These are phyloP conservation scores for Capillidium rhysosporum DNA, from an alignment of 371 early-diverging fungal genomes.

Conservation along the genomic window DNA sequence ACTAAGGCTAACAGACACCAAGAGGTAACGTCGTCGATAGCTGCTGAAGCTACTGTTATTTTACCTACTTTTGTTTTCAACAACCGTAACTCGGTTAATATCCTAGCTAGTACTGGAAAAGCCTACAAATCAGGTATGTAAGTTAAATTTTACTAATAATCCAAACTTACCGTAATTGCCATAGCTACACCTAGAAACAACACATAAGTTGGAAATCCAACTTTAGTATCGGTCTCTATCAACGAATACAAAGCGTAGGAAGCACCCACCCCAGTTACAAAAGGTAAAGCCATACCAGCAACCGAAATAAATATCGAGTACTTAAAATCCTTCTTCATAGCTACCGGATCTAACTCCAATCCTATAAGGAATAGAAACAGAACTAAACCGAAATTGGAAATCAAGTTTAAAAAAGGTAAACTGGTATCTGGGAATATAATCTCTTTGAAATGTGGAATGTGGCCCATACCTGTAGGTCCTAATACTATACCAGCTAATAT, in stretches of 20 bases:
- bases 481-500: constrained; percentile 55
- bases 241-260: constrained; percentile 41
- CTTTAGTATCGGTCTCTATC: constrained; percentile 10
- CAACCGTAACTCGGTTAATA: constrained; percentile 66
- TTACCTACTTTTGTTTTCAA: constrained; percentile 59
- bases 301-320: constrained; percentile 29
- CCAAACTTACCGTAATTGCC: constrained; percentile 40
- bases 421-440: constrained; percentile 38
- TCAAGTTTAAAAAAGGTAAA: constrained; percentile 40
- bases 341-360: constrained; percentile 43
- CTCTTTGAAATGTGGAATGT: constrained; percentile 31
- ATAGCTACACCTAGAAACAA: constrained; percentile 74
- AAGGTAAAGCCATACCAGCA: constrained; percentile 54
- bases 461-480: constrained; percentile 55
- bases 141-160: constrained; percentile 14
- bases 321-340: constrained; percentile 21
- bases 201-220: constrained; percentile 39
- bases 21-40: constrained; percentile 70
- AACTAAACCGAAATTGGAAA: constrained; percentile 74
- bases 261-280: constrained; percentile 44
- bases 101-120: constrained; percentile 82
- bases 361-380: constrained; percentile 82
- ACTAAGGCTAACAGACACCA: constrained; percentile 72
- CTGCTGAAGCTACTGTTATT: constrained; percentile 63
- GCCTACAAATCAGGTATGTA: constrained; percentile 21